Evolutionary conservation across 148 eudicot species (phyloP).

Genomic region (Chenopodium formosanum): DNA sequence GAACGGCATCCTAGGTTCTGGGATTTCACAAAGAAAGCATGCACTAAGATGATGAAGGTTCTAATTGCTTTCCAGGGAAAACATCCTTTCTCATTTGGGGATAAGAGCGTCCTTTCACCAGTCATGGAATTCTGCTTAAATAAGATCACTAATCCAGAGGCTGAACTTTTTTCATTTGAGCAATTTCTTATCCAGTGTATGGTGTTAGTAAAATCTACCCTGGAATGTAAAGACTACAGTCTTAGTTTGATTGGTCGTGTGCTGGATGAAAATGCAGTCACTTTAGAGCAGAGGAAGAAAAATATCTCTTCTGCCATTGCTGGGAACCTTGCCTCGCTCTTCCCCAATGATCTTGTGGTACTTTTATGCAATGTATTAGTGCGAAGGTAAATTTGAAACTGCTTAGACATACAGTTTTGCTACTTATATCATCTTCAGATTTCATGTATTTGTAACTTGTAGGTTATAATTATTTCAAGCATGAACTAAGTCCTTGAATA

Average conservation of each 20-base stretch:
- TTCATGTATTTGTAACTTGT: neutral
- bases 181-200: slow-evolving; percentile 85
- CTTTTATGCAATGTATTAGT: slow-evolving; percentile 80
- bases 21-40: slow-evolving; percentile 71
- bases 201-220: slow-evolving; percentile 74
- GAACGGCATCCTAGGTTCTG: slow-evolving; percentile 64
- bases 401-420: neutral
- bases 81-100: slow-evolving; percentile 98
- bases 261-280: slow-evolving; percentile 65
- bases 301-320: slow-evolving; percentile 62
- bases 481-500: neutral
- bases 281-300: slow-evolving; percentile 74
- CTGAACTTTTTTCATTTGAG: slow-evolving; percentile 67
- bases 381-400: slow-evolving; percentile 53
- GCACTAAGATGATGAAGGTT: slow-evolving; percentile 88
- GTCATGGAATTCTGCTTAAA: slow-evolving; percentile 84
- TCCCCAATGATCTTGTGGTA: slow-evolving; percentile 82
- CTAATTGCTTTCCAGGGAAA: slow-evolving; percentile 70
- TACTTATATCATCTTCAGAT: neutral
- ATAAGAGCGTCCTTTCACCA: slow-evolving; percentile 68
- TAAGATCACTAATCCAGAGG: slow-evolving; percentile 77
- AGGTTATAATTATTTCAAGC: neutral
- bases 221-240: slow-evolving; percentile 97
- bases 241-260: slow-evolving; percentile 82
- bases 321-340: slow-evolving; percentile 63